Conservation (phyloP, 768 basidiomycete species). For the Lactarius evosmus region DNA sequence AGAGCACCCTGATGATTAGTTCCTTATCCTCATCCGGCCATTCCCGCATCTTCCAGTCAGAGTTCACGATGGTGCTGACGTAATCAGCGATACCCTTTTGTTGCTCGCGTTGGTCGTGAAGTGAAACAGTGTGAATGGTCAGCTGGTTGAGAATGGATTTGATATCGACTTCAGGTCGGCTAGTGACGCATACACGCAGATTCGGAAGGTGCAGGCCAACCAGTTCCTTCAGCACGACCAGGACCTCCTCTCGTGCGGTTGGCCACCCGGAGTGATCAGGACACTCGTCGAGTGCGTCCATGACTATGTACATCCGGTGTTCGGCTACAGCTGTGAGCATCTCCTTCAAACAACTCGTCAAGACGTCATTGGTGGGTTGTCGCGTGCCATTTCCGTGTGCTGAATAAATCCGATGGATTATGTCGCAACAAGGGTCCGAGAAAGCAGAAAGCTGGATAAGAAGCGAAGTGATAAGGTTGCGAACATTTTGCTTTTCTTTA, state of each 20-base stretch:
- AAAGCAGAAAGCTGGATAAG: neutral
- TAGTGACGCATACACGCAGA: neutral
- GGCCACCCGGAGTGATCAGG: neutral
- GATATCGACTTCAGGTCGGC: conserved; percentile 2
- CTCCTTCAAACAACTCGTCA: neutral
- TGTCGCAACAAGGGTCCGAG: neutral
- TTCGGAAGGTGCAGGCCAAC: neutral
- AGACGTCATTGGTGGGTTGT: neutral
- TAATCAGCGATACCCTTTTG: neutral
- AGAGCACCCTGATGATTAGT: neutral
- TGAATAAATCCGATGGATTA: neutral
- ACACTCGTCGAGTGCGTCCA: conserved; percentile 2
- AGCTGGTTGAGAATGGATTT: neutral
- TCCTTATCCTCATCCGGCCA: neutral
- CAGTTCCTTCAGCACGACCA: neutral
- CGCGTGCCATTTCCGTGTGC: neutral
- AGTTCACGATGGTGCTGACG: neutral
- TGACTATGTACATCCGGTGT: neutral
- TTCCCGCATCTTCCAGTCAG: conserved; percentile 2
- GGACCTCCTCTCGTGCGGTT: neutral
- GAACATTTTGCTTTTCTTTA: neutral
- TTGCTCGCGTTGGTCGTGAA: neutral
- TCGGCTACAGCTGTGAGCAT: neutral
- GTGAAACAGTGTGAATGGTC: neutral
- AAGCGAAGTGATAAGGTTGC: neutral